Conservation (phyloP, 2,329 filamentous ascomycete species). For the Alternaria postmessia region DNA sequence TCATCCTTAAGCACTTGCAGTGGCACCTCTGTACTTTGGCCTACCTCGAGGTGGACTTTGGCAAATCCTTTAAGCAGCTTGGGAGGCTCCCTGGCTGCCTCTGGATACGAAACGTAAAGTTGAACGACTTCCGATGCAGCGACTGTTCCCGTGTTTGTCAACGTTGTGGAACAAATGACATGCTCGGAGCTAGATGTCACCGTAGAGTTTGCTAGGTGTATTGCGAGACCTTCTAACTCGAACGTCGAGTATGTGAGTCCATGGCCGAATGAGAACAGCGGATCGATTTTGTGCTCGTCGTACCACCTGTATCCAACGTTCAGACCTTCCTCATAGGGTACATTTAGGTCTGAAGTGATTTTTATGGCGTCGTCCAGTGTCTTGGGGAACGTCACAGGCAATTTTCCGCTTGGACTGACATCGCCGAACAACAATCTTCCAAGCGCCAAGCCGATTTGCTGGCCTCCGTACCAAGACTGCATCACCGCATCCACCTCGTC, state of each 20-base stretch:
- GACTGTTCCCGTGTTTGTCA: neutral
- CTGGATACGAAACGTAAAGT: neutral
- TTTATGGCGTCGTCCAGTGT: neutral
- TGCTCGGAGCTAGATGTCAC: neutral
- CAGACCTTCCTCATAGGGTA: neutral
- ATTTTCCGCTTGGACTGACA: neutral
- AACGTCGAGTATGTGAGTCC: neutral
- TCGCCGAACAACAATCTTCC: neutral
- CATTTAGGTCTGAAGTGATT: neutral
- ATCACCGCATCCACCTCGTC: neutral
- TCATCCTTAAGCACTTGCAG: neutral
- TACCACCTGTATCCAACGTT: neutral
- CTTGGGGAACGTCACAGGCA: neutral
- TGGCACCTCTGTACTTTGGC: neutral
- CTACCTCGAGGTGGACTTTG: neutral
- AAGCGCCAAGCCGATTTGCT: neutral
- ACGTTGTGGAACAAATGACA: neutral
- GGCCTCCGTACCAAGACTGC: neutral
- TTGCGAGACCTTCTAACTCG: neutral
- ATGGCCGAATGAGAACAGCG: neutral
- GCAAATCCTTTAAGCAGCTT: neutral
- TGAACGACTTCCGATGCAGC: neutral
- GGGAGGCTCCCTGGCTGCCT: neutral
- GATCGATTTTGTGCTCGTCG: neutral
- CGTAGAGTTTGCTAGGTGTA: neutral